A percentile compares a stretch with the other conserved stretches of the same genome.
phyloP scores from a whole-genome alignment of 129 eudicot genomes.

The Deinandra increscens region DNA sequence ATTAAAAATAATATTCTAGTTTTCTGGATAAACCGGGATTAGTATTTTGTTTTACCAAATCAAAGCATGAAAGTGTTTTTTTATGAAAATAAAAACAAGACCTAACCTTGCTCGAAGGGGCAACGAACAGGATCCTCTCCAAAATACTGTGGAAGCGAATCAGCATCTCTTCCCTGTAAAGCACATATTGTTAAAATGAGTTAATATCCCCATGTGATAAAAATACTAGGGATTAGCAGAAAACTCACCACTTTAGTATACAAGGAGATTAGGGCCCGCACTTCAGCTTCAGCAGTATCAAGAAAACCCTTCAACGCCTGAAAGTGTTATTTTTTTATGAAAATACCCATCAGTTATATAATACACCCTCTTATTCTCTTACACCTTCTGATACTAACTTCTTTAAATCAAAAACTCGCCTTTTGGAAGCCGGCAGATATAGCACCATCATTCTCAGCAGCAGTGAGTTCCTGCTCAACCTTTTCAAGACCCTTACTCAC shows the following conservation, averaged over 20 bases:
- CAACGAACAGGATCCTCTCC: constrained; percentile 98
- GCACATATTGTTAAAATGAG: constrained; percentile 17
- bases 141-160: constrained; percentile 84
- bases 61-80: background rate
- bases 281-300: constrained; percentile 98
- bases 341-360: background rate
- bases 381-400: background rate
- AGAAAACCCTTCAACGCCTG: constrained; percentile 90
- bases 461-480: constrained; percentile 94
- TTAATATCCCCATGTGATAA: constrained; percentile 8
- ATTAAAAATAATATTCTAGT: background rate
- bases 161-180: constrained; percentile 96
- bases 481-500: constrained; percentile 98
- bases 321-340: constrained; percentile 10
- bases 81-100: background rate
- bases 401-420: constrained; percentile 39
- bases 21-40: background rate
- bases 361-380: background rate
- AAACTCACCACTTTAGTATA: constrained; percentile 88
- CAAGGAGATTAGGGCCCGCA: constrained; percentile 78
- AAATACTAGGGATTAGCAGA: background rate
- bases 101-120: constrained; percentile 96
- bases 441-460: constrained; percentile 76
- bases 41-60: background rate
- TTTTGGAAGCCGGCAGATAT: constrained; percentile 79